Base-by-base conservation (phyloP, 2,329 filamentous ascomycete genomes). In the Metarhizium anisopliae region DNA sequence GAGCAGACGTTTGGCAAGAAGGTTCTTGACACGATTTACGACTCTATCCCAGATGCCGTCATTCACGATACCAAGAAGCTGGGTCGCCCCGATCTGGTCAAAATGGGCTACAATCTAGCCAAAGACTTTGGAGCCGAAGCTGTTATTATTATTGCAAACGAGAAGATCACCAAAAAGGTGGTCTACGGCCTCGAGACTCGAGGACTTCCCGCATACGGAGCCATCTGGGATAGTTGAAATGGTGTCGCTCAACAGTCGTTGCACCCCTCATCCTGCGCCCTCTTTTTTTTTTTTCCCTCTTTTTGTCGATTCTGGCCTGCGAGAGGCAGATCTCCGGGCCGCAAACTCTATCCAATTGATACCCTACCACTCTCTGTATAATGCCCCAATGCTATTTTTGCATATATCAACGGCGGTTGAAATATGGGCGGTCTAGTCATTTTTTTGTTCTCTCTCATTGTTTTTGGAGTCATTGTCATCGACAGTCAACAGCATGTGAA, bases 61-160 rank as follows among this genome's bases (percentile, higher is more conserved):
- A 80, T 91, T 54, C 78, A 88, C 66, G 85, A 91, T 66, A 89
- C 86, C 2, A 76, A 77, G 55, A 66, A 70, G 40, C 73, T 74
- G 36, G 85, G 84, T 0, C 75, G 85, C 6, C 78, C 83, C 2
- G 80, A 89, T 59, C 68, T 80, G n/a, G 72, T 77, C 14, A 66
- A 66, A 50, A 75, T 76, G 68, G 71, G 72, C 4, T 78, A 71
- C 65, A 78, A 88, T 66, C 63, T 85, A 32, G 74, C 74, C 13
- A 72, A 82, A 50, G 75, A 78, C 43, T 84, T 80, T 62, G 69
- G 73, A 8, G 71, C 85, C 2, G 86, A 90, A 74, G 87, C 86
- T 2, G 85, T 90, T 42, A 84, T 89, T 64, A 79, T 90, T 58
- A 85, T 91, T 63, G 84, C 83, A 55, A 91, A 90, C 66, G 81